These are phyloP conservation scores for Barbatosphaeria neglecta DNA, from an alignment of 495 filamentous ascomycete genomes.

Conservation along the genomic window DNA sequence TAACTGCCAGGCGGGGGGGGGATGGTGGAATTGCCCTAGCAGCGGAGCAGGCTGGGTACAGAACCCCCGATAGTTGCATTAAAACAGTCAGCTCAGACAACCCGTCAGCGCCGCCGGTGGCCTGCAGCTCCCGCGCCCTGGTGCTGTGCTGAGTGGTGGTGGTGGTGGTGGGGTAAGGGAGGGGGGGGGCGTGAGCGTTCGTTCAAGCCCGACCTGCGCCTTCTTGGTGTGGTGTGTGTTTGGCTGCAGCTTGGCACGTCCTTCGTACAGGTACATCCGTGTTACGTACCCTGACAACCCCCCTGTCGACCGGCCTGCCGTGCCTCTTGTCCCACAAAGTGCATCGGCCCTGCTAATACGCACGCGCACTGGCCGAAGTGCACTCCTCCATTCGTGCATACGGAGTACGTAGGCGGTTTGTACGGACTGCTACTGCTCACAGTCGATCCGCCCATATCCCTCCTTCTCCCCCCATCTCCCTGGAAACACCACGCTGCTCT, in stretches of 20 bases:
- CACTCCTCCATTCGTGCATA: no score
- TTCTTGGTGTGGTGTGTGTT: no score
- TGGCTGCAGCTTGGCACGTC: neutral
- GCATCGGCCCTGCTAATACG: neutral
- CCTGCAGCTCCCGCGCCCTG: no score
- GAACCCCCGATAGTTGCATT: neutral
- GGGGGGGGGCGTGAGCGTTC: neutral
- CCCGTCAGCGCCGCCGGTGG: neutral
- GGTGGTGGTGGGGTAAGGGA: no score
- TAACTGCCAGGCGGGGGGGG: neutral
- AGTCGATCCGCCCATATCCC: no score
- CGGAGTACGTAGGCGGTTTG: neutral
- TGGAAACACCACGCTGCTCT: no score
- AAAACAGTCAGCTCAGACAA: neutral
- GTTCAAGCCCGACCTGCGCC: neutral
- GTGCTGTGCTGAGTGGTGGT: no score
- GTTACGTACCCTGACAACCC: neutral
- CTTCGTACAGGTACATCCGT: neutral
- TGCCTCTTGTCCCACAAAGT: neutral
- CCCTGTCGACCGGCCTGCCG: neutral
- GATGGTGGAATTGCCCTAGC: neutral
- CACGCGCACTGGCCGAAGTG: neutral
- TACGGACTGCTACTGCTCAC: no score
- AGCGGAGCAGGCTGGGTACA: neutral
- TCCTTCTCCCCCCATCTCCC: no score